A percentile compares a stretch with the other conserved stretches of the same genome.
Evolutionary conservation across 345 rosid species (phyloP).

Genomic region (Alliaria petiolata): DNA sequence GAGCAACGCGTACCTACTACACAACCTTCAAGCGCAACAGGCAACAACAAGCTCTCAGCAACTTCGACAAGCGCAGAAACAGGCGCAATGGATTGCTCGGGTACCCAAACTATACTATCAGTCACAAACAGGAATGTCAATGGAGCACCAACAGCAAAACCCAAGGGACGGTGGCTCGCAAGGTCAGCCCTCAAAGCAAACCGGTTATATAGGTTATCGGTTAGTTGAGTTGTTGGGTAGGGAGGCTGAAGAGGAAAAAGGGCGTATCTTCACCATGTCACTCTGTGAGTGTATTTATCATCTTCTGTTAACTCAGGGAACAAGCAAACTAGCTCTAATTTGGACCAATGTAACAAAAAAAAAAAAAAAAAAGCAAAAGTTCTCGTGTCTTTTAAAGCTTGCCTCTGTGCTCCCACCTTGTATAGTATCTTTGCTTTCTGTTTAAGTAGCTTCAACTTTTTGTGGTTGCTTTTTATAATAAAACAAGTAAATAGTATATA

Average conservation of each 20-base stretch:
- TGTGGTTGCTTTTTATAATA: no score
- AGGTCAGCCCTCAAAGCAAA: conserved; percentile 77
- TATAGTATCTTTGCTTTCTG: neutral
- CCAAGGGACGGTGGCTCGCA: conserved; percentile 48
- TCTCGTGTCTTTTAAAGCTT: no score
- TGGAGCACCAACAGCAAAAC: conserved; percentile 87
- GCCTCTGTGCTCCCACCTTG: neutral
- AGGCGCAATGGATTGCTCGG: conserved; percentile 46
- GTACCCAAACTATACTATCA: conserved; percentile 87
- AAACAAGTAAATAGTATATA: no score
- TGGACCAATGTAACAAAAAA: conserved; percentile 1
- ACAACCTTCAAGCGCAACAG: conserved; percentile 89
- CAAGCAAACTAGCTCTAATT: neutral
- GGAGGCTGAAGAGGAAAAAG: neutral
- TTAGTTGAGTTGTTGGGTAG: neutral
- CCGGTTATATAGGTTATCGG: conserved; percentile 1
- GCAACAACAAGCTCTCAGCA: conserved; percentile 61
- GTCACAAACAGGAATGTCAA: conserved; percentile 61
- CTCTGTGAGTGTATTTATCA: conserved; percentile 19
- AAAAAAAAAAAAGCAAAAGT: neutral
- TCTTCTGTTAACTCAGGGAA: conserved; percentile 15
- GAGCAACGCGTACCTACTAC: conserved; percentile 48
- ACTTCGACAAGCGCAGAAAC: conserved; percentile 76
- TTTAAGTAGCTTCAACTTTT: no score
- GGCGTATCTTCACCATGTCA: neutral